Evolutionary conservation across 2,329 filamentous ascomycete genomes (phyloP).

Genomic region (Botrytis sinoallii): DNA sequence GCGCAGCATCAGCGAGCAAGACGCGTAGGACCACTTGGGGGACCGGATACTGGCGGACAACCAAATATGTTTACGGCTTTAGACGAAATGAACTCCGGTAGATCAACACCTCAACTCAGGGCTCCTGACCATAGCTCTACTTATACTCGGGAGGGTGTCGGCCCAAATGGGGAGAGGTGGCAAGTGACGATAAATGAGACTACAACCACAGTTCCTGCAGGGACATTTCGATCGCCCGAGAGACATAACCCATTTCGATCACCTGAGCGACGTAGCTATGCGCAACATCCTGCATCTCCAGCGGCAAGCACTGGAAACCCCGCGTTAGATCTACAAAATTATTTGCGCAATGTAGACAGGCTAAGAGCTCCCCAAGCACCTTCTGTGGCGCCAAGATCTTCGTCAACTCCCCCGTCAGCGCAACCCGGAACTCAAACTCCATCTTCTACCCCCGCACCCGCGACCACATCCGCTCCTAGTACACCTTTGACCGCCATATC

Average conservation of each 20-base stretch:
- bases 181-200: slow-evolving; percentile 51
- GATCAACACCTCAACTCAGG: slow-evolving; percentile 34
- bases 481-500: background rate
- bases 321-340: slow-evolving; percentile 30
- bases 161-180: slow-evolving; percentile 51
- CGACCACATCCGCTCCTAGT: slow-evolving; percentile 7
- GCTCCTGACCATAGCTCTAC: slow-evolving; percentile 42
- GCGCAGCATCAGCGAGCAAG: slow-evolving; percentile 18
- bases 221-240: slow-evolving; percentile 15
- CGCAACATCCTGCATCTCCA: slow-evolving; percentile 16
- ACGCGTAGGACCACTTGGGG: slow-evolving; percentile 30
- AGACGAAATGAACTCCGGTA: slow-evolving; percentile 32
- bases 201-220: slow-evolving; percentile 30
- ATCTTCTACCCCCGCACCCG: slow-evolving; percentile 9
- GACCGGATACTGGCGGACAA: slow-evolving; percentile 25
- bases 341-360: slow-evolving; percentile 32
- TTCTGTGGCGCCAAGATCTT: slow-evolving; percentile 25
- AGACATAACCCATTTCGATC: slow-evolving; percentile 23
- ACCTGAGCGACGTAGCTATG: slow-evolving; percentile 23
- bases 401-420: slow-evolving; percentile 17
- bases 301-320: slow-evolving; percentile 22
- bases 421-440: slow-evolving; percentile 18
- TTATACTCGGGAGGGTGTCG: slow-evolving; percentile 48
- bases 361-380: slow-evolving; percentile 24
- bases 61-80: slow-evolving; percentile 21